These are phyloP conservation scores for Chrysoporthe deuterocubensis DNA, from an alignment of 2,329 filamentous ascomycete species.

Conservation along the genomic window DNA sequence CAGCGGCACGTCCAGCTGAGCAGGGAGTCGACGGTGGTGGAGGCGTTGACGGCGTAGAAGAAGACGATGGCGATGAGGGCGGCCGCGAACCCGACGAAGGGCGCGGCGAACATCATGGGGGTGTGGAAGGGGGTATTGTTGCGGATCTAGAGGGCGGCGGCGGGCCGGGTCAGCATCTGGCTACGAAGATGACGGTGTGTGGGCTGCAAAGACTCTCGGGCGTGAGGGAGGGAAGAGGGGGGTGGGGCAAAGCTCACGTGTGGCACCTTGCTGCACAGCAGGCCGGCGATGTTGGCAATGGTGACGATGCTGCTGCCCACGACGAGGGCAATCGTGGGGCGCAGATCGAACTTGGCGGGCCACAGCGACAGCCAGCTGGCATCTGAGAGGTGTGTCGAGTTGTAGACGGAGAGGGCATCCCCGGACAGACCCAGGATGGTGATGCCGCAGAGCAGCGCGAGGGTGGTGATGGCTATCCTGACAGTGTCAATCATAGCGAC, in stretches of 20 bases:
- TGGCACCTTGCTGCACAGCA: constrained; percentile 53
- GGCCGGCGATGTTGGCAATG: constrained; percentile 50
- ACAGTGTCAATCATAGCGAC: constrained; percentile 47
- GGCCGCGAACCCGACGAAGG: constrained; percentile 48
- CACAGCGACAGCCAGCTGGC: constrained; percentile 59
- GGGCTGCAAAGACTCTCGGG: neutral
- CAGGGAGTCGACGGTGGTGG: constrained; percentile 56
- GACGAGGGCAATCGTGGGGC: constrained; percentile 60
- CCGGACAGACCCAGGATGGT: constrained; percentile 58
- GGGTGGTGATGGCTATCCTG: constrained; percentile 51
- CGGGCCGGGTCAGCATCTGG: constrained; percentile 4
- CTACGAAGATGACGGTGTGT: neutral
- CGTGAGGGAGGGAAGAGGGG: neutral
- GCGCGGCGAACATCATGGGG: constrained; percentile 43
- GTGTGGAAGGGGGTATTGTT: constrained; percentile 41
- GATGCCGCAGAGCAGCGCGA: constrained; percentile 56
- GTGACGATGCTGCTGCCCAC: constrained; percentile 55
- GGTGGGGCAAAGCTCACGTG: constrained; percentile 47
- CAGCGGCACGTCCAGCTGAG: constrained; percentile 68
- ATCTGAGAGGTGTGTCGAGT: constrained; percentile 53
- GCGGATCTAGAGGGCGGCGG: constrained; percentile 42
- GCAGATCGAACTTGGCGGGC: constrained; percentile 60
- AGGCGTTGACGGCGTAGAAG: constrained; percentile 61
- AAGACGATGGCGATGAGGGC: constrained; percentile 59
- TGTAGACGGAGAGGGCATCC: constrained; percentile 59